Evolutionary conservation across 768 basidiomycete species (phyloP).

Genomic region (Pleurotus platypus): DNA sequence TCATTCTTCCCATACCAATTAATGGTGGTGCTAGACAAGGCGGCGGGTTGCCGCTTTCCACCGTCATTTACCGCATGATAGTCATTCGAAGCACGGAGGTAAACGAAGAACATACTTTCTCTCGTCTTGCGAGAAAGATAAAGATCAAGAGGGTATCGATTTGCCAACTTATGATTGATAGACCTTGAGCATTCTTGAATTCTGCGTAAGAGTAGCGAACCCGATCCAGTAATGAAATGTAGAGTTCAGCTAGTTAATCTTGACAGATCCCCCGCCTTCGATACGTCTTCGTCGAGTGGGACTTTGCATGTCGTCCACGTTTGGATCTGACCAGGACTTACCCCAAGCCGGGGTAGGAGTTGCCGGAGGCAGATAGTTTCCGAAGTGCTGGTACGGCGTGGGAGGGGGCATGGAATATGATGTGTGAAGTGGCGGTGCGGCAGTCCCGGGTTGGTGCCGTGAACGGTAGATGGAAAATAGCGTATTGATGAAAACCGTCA

Average conservation of each 20-base stretch:
- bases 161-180: too few species aligned
- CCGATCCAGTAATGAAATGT: constrained; percentile 7
- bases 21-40: too few species aligned
- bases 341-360: constrained; percentile 43
- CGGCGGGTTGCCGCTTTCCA: too few species aligned
- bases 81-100: too few species aligned
- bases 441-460: constrained; percentile 46
- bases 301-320: constrained; percentile 40
- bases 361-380: constrained; percentile 45
- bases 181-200: too few species aligned
- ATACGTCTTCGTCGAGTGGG: constrained; percentile 51
- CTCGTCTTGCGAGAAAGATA: too few species aligned
- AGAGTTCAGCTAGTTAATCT: constrained; percentile 42
- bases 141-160: too few species aligned
- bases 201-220: too few species aligned
- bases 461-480: constrained; percentile 75
- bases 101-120: too few species aligned
- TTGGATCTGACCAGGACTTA: constrained; percentile 30
- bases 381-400: constrained; percentile 42
- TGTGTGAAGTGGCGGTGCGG: constrained; percentile 28
- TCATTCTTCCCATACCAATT: background rate
- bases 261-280: constrained; percentile 51
- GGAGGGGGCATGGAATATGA: constrained; percentile 36
- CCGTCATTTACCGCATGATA: too few species aligned
- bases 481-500: constrained; percentile 81